Base-by-base conservation (phyloP, 2,329 filamentous ascomycete species). In the Exophiala alcalophila region DNA sequence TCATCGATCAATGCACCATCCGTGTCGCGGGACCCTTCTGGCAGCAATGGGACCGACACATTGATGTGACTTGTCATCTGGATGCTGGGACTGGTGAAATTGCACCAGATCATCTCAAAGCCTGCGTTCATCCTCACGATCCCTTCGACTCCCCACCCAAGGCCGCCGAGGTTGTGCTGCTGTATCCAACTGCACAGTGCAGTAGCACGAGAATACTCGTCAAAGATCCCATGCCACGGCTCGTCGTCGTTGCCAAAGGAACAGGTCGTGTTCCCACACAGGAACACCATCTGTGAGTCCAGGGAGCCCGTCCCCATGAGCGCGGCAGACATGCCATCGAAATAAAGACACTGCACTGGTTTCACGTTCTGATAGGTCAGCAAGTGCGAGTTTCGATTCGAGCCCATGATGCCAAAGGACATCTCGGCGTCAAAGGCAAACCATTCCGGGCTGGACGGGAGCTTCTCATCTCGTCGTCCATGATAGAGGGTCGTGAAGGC, bases 401-500 rank as follows among this genome's bases (percentile, higher is more conserved):
- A 59, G 14, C 72, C 72, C 65, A 73, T 74, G 48, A 76, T 75
- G 4, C 68, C 69, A 50, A 76, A 76, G n/a, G 70, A 64, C 72
- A 75, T 76, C 43, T 70, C 71, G 54, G 71, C 59, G 53, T 76
- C 73, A 49, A 76, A 70, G 4, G 72, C 69, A 15, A 76, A 59
- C 71, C 72, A 76, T 57, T 76, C 73, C 9, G 71, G 72, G 40
- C 65, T 72, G 11, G 69, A 66, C 3, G 71, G 66, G 3, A 63
- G 47, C 4, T 66, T 57, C 8, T 40, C 57, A 46, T 72, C 69
- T 48, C 57, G 59, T 28, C 71, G 59, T 9, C 72, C 72, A 55
- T 76, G 73, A 58, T 74, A 74, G 25, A 76, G 57, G 41, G 70
- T 63, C 7, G 72, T 74, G 46, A 66, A 69, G 9, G 68, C 60